These are phyloP conservation scores for Colletotrichum sp. DNA, from an alignment of 2,329 filamentous ascomycete species.

Conservation along the genomic window DNA sequence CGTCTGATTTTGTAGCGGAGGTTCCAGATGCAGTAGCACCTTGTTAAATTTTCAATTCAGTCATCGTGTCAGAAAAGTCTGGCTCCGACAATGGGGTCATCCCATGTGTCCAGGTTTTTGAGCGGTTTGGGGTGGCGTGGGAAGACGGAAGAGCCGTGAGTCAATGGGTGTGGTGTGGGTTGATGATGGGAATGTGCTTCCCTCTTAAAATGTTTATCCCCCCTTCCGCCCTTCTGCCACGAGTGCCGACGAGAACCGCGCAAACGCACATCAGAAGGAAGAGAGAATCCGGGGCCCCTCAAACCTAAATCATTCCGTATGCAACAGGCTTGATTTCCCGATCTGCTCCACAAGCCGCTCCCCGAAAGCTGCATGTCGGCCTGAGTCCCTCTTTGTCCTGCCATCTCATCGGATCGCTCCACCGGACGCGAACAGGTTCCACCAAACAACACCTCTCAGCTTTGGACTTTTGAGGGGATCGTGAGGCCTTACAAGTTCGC, in stretches of 20 bases:
- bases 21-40: constrained; percentile 12
- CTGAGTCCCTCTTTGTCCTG: background rate
- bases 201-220: background rate
- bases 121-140: background rate
- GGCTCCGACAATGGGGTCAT: background rate
- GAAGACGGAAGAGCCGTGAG: constrained; percentile 1
- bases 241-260: background rate
- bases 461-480: background rate
- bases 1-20: constrained; percentile 11
- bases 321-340: background rate
- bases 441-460: background rate
- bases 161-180: background rate
- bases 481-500: background rate
- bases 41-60: background rate
- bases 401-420: background rate
- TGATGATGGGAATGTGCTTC: background rate
- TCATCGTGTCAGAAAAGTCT: constrained; percentile 1
- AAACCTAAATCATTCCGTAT: background rate
- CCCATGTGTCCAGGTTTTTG: background rate
- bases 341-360: constrained; percentile 3
- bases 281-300: constrained; percentile 20
- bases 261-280: background rate
- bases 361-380: background rate
- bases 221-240: background rate
- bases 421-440: constrained; percentile 8